Evolutionary conservation across 2,329 filamentous ascomycete genomes (phyloP).

Genomic region (Lachnellula cervina): DNA sequence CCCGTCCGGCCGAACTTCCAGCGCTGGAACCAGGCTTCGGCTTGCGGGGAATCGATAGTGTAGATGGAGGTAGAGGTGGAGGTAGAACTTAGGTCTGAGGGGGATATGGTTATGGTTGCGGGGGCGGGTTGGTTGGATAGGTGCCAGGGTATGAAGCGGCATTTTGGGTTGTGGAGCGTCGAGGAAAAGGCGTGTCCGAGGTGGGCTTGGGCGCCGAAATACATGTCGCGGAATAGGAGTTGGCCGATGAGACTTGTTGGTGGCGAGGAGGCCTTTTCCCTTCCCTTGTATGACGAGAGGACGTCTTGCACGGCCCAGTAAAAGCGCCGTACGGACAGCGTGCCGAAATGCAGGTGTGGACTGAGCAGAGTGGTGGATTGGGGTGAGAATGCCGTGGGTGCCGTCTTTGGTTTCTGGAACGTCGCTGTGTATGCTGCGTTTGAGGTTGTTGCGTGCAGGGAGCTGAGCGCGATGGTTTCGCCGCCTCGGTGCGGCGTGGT

Average conservation of each 20-base stretch:
- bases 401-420: conserved; percentile 72
- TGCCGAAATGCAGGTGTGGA: conserved; percentile 70
- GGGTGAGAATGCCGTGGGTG: conserved; percentile 67
- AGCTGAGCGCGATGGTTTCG: conserved; percentile 58
- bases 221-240: conserved; percentile 76
- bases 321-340: conserved; percentile 64
- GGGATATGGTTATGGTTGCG: conserved; percentile 42
- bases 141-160: conserved; percentile 76
- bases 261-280: conserved; percentile 48
- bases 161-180: conserved; percentile 59
- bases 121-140: conserved; percentile 38
- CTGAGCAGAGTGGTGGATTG: conserved; percentile 70
- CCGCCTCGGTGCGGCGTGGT: conserved; percentile 66
- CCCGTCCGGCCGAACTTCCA: conserved; percentile 68
- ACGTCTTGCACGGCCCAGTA: conserved; percentile 67
- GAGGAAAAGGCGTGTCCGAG: conserved; percentile 61
- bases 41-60: conserved; percentile 56
- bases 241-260: conserved; percentile 70
- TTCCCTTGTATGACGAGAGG: conserved; percentile 53
- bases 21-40: conserved; percentile 61
- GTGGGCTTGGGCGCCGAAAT: conserved; percentile 70
- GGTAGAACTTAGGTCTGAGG: conserved; percentile 37
- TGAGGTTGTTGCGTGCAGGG: conserved; percentile 53
- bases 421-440: conserved; percentile 65
- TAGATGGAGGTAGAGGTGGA: conserved; percentile 51